Evolutionary conservation across 306 rosid species (phyloP).

Genomic region (Cucurbita argyrosperma): DNA sequence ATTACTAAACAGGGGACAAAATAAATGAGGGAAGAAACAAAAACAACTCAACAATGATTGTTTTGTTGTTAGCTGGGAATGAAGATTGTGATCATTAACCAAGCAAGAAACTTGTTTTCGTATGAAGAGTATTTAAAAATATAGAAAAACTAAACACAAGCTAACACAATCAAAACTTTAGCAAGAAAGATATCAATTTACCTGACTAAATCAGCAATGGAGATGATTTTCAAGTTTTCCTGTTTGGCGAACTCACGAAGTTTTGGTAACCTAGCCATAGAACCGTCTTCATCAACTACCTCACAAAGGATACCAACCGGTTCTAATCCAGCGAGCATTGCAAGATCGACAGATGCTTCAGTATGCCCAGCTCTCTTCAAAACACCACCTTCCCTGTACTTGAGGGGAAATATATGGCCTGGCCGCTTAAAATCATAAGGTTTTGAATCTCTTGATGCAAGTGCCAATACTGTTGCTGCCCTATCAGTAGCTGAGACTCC

Average conservation of each 20-base stretch:
- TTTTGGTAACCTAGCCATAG: slow-evolving; percentile 89
- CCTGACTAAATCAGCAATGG: slow-evolving; percentile 93
- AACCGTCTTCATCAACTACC: slow-evolving; percentile 83
- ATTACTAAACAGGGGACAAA: not conserved
- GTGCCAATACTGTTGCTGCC: slow-evolving; percentile 68
- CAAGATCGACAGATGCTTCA: slow-evolving; percentile 93
- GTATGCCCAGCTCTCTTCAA: slow-evolving; percentile 89
- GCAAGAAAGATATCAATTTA: slow-evolving; percentile 4
- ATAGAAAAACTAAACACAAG: not conserved
- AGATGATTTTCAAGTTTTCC: slow-evolving; percentile 69
- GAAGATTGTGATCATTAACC: not conserved
- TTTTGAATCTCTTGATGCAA: slow-evolving; percentile 73
- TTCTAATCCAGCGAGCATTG: slow-evolving; percentile 65
- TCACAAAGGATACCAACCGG: slow-evolving; percentile 73
- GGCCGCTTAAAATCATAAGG: slow-evolving; percentile 86
- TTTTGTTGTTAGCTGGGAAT: not conserved
- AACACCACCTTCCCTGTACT: slow-evolving; percentile 86
- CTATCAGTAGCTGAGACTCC: slow-evolving; percentile 88
- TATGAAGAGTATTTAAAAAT: not conserved
- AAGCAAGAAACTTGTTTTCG: not conserved
- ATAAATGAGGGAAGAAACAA: not conserved
- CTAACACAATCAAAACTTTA: not conserved
- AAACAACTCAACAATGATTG: not conserved
- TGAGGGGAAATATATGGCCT: slow-evolving; percentile 85
- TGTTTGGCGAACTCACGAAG: slow-evolving; percentile 60